These are phyloP conservation scores for Oldenlandia corymbosa DNA, from an alignment of 257 asterid genomes.

Conservation along the genomic window DNA sequence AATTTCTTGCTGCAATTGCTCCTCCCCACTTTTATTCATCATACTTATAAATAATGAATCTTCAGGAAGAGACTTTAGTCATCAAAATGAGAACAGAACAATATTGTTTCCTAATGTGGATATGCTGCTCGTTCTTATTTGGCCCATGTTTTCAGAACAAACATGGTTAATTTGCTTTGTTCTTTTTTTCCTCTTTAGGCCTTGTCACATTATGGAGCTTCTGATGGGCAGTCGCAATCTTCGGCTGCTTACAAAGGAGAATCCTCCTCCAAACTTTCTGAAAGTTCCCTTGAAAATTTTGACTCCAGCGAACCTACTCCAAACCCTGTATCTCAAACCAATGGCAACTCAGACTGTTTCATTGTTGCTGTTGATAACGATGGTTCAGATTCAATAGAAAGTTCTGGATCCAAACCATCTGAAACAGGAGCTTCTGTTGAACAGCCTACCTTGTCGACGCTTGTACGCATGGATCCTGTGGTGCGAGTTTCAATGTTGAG, in stretches of 20 bases:
- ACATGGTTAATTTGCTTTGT: not conserved
- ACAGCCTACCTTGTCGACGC: slow-evolving; percentile 49
- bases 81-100: not conserved
- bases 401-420: slow-evolving; percentile 13
- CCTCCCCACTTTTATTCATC: too few relatives aligned
- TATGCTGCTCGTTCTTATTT: not conserved
- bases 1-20: too few relatives aligned
- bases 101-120: too few relatives aligned
- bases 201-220: slow-evolving; percentile 40
- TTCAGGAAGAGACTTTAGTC: not conserved
- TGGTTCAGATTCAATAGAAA: slow-evolving; percentile 16
- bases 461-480: slow-evolving; percentile 60
- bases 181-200: slow-evolving; percentile 38
- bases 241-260: slow-evolving; percentile 12
- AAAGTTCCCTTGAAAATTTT: not conserved
- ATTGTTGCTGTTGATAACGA: slow-evolving; percentile 14
- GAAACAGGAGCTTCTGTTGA: slow-evolving; percentile 18
- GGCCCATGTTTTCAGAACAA: not conserved
- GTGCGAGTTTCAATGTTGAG: slow-evolving; percentile 64
- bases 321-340: too few relatives aligned
- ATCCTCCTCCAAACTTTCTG: slow-evolving; percentile 8
- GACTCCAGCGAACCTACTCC: not conserved
- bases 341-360: too few relatives aligned
- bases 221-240: slow-evolving; percentile 18
- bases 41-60: not conserved